phyloP scores from a whole-genome alignment of 371 early-diverging fungal species.

The Apophysomyces variabilis region DNA sequence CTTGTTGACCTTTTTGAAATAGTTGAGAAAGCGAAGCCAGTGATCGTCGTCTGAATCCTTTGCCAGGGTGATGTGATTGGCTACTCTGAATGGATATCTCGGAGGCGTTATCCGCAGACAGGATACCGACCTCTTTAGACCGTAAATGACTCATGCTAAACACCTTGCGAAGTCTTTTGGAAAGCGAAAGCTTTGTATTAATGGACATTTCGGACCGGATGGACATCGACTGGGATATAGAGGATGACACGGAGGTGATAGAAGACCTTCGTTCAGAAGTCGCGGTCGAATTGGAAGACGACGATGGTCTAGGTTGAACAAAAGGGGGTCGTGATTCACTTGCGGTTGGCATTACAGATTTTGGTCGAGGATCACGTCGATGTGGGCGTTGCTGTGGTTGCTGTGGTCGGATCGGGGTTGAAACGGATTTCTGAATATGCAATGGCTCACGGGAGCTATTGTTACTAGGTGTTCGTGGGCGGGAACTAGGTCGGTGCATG shows the following conservation, averaged over 20 bases:
- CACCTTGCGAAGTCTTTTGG: constrained; percentile 53
- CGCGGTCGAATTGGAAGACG: constrained; percentile 16
- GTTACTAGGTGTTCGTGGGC: constrained; percentile 29
- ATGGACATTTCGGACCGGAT: constrained; percentile 33
- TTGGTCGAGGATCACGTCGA: constrained; percentile 18
- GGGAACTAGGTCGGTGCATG: constrained; percentile 17
- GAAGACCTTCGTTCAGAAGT: constrained; percentile 36
- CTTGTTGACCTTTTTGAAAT: constrained; percentile 31
- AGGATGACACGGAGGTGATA: constrained; percentile 40
- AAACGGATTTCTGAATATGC: constrained; percentile 36
- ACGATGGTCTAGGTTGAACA: constrained; percentile 19
- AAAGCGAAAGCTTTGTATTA: constrained; percentile 44
- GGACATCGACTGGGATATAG: constrained; percentile 23
- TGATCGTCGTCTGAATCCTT: constrained; percentile 42
- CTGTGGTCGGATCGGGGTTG: constrained; percentile 27
- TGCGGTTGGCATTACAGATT: constrained; percentile 4
- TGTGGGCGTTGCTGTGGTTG: constrained; percentile 11
- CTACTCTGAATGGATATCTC: constrained; percentile 15
- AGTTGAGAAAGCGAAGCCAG: constrained; percentile 44
- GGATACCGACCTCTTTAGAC: constrained; percentile 19
- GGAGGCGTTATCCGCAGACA: constrained; percentile 8
- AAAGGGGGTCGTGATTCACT: constrained; percentile 12
- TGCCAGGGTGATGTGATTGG: constrained; percentile 19
- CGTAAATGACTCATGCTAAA: constrained; percentile 52
- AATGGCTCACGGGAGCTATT: constrained; percentile 19